Evolutionary conservation across 192 early-diverging fungal species (phyloP).

Genomic region (Rhizoclosmatium globosum): DNA sequence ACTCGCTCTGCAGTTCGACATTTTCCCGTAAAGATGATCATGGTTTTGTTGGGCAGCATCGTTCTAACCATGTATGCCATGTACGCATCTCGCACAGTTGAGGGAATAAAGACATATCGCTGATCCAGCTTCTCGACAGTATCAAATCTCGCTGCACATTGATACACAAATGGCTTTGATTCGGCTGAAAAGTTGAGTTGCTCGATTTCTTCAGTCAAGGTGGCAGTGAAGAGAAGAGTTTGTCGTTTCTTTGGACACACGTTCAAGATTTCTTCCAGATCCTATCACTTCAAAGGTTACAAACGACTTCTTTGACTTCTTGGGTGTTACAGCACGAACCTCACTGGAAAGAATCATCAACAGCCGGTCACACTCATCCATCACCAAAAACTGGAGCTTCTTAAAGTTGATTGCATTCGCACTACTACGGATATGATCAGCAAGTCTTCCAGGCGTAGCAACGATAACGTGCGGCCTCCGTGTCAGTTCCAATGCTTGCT

Average conservation of each 20-base stretch:
- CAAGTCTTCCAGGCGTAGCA: constrained; percentile 93
- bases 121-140: constrained; percentile 91
- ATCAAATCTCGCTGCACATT: constrained; percentile 57
- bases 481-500: constrained; percentile 87
- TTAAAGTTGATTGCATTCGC: constrained; percentile 76
- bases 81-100: constrained; percentile 89
- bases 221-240: constrained; percentile 96
- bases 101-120: constrained; percentile 91
- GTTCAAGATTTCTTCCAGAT: constrained; percentile 82
- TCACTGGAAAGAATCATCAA: constrained; percentile 67
- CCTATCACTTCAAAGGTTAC: constrained; percentile 46
- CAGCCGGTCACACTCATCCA: constrained; percentile 78
- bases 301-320: too few relatives aligned
- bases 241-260: constrained; percentile 84
- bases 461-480: constrained; percentile 90
- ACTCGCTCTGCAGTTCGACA: constrained; percentile 87
- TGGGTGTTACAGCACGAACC: neutral
- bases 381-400: constrained; percentile 78
- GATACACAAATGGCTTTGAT: constrained; percentile 53
- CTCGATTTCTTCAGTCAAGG: constrained; percentile 91
- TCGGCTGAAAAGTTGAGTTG: constrained; percentile 53
- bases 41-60: constrained; percentile 77
- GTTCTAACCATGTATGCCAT: constrained; percentile 81
- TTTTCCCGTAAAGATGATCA: constrained; percentile 92
- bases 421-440: constrained; percentile 89